A percentile compares a stretch with the other conserved stretches of the same genome.
These are phyloP conservation scores for Hypoxylon crocopeplum DNA, from an alignment of 495 filamentous ascomycete species.

Conservation along the genomic window DNA sequence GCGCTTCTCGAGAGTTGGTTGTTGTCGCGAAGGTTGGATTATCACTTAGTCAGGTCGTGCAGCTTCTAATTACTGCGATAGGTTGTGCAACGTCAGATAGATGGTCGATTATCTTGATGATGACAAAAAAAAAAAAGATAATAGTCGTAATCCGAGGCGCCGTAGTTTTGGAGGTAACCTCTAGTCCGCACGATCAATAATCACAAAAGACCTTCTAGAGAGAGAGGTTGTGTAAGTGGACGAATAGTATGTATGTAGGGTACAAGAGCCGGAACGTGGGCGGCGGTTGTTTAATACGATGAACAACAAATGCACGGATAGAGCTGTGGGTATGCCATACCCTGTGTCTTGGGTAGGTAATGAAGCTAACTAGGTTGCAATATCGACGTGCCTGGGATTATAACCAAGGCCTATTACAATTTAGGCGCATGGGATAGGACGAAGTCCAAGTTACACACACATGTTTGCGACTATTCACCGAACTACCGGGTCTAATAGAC, in stretches of 20 bases:
- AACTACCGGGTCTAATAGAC: not conserved
- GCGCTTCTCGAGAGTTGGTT: not conserved
- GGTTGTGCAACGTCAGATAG: constrained; percentile 27
- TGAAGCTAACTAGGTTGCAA: constrained; percentile 9
- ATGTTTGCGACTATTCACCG: constrained; percentile 26
- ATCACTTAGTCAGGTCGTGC: constrained; percentile 32
- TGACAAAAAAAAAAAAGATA: constrained; percentile 1
- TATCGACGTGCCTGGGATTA: constrained; percentile 9
- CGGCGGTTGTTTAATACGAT: constrained; percentile 24
- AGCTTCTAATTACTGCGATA: constrained; percentile 23
- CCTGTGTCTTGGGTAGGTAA: constrained; percentile 5
- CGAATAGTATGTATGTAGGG: constrained; percentile 2
- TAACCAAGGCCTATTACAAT: constrained; percentile 27
- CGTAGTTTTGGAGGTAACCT: not conserved
- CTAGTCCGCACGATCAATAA: not conserved
- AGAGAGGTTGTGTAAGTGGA: not conserved
- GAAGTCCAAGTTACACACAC: constrained; percentile 20
- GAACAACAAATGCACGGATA: constrained; percentile 13
- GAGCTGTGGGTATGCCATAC: constrained; percentile 16
- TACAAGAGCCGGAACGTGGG: constrained; percentile 16
- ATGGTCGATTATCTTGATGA: constrained; percentile 14
- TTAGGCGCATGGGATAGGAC: constrained; percentile 26
- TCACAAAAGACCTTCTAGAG: not conserved
- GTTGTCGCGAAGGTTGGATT: constrained; percentile 20
- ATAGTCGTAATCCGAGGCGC: not conserved